A percentile compares a stretch with the other conserved stretches of the same genome.
These are phyloP conservation scores for Alternaria sp. DNA, from an alignment of 2,329 filamentous ascomycete genomes.

Conservation along the genomic window DNA sequence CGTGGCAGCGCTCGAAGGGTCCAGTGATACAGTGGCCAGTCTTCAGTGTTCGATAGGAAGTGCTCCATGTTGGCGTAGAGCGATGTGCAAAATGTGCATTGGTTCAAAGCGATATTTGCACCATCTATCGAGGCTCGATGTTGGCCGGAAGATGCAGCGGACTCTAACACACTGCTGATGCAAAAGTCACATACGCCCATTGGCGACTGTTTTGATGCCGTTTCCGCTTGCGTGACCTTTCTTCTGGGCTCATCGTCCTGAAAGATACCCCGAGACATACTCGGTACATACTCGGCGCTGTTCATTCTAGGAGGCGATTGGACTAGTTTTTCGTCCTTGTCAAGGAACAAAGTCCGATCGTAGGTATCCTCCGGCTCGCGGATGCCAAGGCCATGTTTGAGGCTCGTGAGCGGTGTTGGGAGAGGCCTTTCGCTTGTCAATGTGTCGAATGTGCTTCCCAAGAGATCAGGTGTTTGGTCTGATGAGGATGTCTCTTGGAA, in stretches of 20 bases:
- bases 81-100: not conserved
- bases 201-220: not conserved
- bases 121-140: not conserved
- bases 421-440: not conserved
- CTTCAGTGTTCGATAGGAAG: not conserved
- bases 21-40: not conserved
- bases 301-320: not conserved
- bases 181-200: not conserved
- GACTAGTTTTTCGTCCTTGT: not conserved
- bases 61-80: not conserved
- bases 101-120: not conserved
- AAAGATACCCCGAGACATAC: not conserved
- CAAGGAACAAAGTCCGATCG: not conserved
- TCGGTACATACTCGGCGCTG: not conserved
- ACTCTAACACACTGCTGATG: not conserved
- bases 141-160: not conserved
- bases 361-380: not conserved
- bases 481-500: not conserved
- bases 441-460: not conserved
- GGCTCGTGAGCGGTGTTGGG: not conserved
- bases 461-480: not conserved
- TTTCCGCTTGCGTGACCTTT: not conserved
- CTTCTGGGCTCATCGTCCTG: not conserved
- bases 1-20: not conserved
- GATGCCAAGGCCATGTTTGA: not conserved